Evolutionary conservation across 352 stramenopile species (phyloP), one percentile per base, ranked within the genome.

Genomic region (Globisporangium solare): DNA sequence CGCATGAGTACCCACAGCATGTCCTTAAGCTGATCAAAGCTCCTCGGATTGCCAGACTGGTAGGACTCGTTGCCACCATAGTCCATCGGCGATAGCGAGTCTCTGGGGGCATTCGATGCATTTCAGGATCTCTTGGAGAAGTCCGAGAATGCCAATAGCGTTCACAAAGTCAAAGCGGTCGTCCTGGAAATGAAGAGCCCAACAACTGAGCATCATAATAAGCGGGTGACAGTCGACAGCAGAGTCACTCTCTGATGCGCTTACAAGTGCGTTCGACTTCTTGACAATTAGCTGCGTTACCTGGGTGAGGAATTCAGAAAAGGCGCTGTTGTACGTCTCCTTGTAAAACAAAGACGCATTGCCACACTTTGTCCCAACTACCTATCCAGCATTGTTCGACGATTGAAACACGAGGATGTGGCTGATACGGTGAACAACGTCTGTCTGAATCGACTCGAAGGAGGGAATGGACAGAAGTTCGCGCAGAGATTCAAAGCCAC

Each of bases 101-200:
- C 24, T 27, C 24, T 27, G 24, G 24, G n/a, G 24, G 24, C 24
- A 5, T 27, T 27, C 27, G n/a, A 41, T 17, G 21, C 27, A 31
- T 15, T 20, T 31, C 6, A 67, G 27, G 51, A 80, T 60, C 47
- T 78, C 62, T 50, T 74, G 70, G 22, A 80, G 58, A 0, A 84
- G 54, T 6, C 40, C 10, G 12, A 84, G 50, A 42, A 84, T 71
- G 6, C 70, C 70, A 40, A 79, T 73, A 12, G 80, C 67, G 61
- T 66, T 78, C 42, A 84, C 70, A 43, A 82, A 79, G 41, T 71
- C 70, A 52, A 84, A 84, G 31, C 80, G 72, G 2, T 79, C 56
- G 12, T 31, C 31, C 6, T 61, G 56, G 17, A 84, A 78, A 24
- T 78, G 60, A 1, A 78, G 48, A 0, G 61, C 70, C 74, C 74